phyloP scores from a whole-genome alignment of 2,329 filamentous ascomycete genomes.

The Lachnum nothofagi region DNA sequence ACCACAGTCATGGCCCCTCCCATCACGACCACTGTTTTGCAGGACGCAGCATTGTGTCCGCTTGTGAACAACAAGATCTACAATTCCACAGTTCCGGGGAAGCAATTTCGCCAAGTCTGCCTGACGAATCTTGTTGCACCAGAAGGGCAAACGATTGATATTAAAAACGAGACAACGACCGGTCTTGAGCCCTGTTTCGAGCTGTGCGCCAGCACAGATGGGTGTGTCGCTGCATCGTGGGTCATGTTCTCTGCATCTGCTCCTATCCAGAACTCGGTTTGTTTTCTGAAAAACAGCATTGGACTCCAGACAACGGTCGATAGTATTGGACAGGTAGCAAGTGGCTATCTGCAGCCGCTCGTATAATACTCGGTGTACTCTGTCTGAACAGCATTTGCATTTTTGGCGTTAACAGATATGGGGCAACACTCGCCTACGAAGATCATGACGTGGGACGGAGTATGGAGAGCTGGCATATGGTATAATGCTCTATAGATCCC shows the following conservation, averaged over 20 bases:
- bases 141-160: constrained; percentile 15
- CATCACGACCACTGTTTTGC: constrained; percentile 7
- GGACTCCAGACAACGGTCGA: neutral
- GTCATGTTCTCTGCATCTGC: constrained; percentile 17
- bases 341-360: neutral
- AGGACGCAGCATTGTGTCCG: constrained; percentile 22
- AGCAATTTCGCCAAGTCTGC: constrained; percentile 18
- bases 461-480: neutral
- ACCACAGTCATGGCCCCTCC: constrained; percentile 4
- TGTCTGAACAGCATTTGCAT: neutral
- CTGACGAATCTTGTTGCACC: constrained; percentile 8
- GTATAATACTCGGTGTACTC: too few species aligned
- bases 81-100: constrained; percentile 10
- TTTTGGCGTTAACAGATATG: neutral
- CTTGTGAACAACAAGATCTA: constrained; percentile 15
- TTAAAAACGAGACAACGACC: constrained; percentile 10
- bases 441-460: neutral
- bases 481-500: too few species aligned
- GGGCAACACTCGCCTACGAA: neutral
- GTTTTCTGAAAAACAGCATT: constrained; percentile 20
- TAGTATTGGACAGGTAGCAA: neutral
- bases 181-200: constrained; percentile 17
- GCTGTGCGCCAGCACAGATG: constrained; percentile 12
- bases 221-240: constrained; percentile 23
- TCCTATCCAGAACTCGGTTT: constrained; percentile 18